These are phyloP conservation scores for Myxozyma vanderwaltii DNA, from an alignment of 805 yeast species.

Conservation along the genomic window DNA sequence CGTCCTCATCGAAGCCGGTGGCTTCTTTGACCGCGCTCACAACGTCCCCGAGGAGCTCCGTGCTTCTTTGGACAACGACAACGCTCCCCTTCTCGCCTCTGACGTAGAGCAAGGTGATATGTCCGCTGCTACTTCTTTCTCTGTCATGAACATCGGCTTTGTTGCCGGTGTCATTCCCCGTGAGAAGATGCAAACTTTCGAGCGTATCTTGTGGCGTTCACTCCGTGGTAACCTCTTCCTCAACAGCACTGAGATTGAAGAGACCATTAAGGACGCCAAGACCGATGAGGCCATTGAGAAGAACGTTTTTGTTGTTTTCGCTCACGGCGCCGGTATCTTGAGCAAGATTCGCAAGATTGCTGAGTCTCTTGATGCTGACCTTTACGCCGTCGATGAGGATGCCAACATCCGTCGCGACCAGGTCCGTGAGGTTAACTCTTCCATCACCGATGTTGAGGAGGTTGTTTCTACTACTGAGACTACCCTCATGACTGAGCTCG, in stretches of 20 bases:
- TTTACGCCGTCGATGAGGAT: conserved; percentile 62
- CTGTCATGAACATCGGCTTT: conserved; percentile 48
- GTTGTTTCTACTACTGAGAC: conserved; percentile 65
- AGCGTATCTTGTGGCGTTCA: conserved; percentile 87
- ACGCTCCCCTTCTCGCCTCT: conserved; percentile 46
- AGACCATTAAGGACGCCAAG: conserved; percentile 65
- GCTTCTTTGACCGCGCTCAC: conserved; percentile 47
- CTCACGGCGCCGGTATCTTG: conserved; percentile 81
- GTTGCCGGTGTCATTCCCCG: conserved; percentile 83
- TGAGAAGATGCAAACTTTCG: conserved; percentile 66
- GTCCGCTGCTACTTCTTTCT: conserved; percentile 25
- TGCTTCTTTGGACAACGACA: conserved; percentile 44
- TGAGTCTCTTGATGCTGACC: conserved; percentile 84
- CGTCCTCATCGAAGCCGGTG: conserved; percentile 54
- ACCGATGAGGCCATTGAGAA: conserved; percentile 63
- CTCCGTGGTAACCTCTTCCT: conserved; percentile 88
- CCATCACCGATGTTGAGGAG: conserved; percentile 58
- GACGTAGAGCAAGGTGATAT: conserved; percentile 39
- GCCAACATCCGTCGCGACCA: conserved; percentile 45
- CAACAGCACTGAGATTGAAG: conserved; percentile 70
- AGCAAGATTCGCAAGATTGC: conserved; percentile 77
- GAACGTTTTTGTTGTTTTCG: conserved; percentile 82
- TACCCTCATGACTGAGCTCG: conserved; percentile 74
- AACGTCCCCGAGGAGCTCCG: conserved; percentile 39
- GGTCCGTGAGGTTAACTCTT: conserved; percentile 48